Base-by-base conservation (phyloP, 2,329 filamentous ascomycete species). In the Xenosphaeropsis pyriputrescens region DNA sequence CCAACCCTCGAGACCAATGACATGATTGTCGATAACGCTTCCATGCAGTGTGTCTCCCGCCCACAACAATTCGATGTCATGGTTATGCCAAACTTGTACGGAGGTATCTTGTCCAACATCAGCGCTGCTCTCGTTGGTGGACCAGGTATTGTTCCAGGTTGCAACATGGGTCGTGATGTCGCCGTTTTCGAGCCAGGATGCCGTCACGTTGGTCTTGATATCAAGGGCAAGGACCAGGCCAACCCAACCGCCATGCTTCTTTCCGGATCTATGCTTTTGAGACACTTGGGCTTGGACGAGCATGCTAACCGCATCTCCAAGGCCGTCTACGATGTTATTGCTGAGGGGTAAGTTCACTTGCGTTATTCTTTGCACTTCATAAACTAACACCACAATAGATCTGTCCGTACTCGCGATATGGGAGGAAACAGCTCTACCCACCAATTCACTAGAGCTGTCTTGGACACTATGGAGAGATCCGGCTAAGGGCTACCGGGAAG, bases 21-120 rank as follows among this genome's bases (percentile, higher is more conserved):
- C 68, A 95, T 98, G 89, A 98, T 98, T 63, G 91, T 98, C 64
- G 91, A 98, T 70, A 98, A 98, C 65, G 91, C 91, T 56, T 93
- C 85, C 57, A 98, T 98, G 91, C 91, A 98, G 72, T 93, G 86
- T 59, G 91, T 98, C 51, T 88, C 85, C 50, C 75, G 77, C 50
- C 91, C 91, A 45, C 91, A 96, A 68, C 91, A 98, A 66, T 98
- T 98, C 60, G 91, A 98, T 62, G 91, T 98, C 54, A 85, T 98
- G 80, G 91, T 98, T 62, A 96, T 96, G 88, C 91, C 91, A 56
- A 98, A 98, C 72, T 69, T 96, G 58, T 96, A 96, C 75, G 89
- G 89, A 63, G 88, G 89, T 60, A 98, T 98, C 56, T 72, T 98
- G 49, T 96, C 91, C 69, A 98, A 98, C 75, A 93, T 98, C 56